These are phyloP conservation scores for Saccharum hybrid DNA, from an alignment of 202 grass and related monocot genomes.

Conservation along the genomic window DNA sequence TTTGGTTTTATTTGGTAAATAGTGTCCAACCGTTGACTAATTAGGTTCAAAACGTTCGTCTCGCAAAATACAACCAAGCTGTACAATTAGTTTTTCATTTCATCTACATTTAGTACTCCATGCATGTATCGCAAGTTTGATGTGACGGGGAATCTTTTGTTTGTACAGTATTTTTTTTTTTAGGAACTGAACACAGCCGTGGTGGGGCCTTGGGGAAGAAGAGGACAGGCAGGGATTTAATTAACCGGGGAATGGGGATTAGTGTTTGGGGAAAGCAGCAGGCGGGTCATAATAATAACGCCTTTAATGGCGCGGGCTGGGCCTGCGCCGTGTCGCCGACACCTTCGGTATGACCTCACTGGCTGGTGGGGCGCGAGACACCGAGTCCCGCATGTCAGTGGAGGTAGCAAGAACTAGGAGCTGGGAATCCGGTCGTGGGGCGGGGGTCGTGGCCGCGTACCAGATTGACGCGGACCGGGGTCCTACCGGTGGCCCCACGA, in stretches of 20 bases:
- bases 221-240: conserved; percentile 18
- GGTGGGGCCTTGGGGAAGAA: conserved; percentile 20
- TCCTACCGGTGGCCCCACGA: not conserved
- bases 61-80: no score
- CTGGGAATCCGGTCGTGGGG: not conserved
- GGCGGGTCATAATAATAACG: not conserved
- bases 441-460: conserved; percentile 27
- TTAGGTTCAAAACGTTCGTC: no score
- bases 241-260: conserved; percentile 10
- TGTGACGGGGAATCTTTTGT: no score
- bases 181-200: no score
- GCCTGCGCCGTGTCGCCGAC: conserved; percentile 16
- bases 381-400: not conserved
- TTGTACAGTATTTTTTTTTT: no score
- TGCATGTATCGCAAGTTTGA: no score
- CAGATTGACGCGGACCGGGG: conserved; percentile 5
- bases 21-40: no score
- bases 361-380: fast-evolving
- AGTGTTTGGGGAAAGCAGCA: not conserved
- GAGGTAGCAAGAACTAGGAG: fast-evolving
- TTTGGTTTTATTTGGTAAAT: no score
- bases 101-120: no score
- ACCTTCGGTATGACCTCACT: fast-evolving
- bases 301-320: not conserved
- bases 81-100: no score